A percentile compares a stretch with the other conserved stretches of the same genome.
Evolutionary conservation across 257 asterid species (phyloP).

Genomic region (Fraxinus excelsior): DNA sequence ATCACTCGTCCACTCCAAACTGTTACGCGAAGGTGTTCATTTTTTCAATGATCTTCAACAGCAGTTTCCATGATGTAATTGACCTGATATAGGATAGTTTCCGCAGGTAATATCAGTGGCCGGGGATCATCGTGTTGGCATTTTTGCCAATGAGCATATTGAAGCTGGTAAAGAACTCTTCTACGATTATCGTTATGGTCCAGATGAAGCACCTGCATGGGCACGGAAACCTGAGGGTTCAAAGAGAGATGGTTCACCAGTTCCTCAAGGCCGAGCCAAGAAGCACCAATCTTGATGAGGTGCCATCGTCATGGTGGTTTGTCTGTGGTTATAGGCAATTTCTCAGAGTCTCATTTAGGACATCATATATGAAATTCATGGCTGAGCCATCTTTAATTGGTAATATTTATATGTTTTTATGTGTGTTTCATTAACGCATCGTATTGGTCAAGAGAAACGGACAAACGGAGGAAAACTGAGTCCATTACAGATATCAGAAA

Average conservation of each 20-base stretch:
- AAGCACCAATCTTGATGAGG: conserved; percentile 80
- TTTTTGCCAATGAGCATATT: conserved; percentile 82
- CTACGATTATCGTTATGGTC: conserved; percentile 92
- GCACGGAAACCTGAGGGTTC: conserved; percentile 76
- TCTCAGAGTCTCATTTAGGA: neutral
- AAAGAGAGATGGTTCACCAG: conserved; percentile 60
- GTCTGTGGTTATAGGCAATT: conserved; percentile 5
- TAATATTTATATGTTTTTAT: neutral
- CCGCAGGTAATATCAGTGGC: conserved; percentile 84
- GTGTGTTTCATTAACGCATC: neutral
- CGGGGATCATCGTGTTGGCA: conserved; percentile 99
- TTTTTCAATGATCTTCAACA: conserved; percentile 8
- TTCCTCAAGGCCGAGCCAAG: conserved; percentile 76
- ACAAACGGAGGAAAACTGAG: neutral
- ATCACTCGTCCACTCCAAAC: conserved; percentile 92
- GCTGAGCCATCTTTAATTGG: neutral
- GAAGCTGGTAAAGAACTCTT: conserved; percentile 88
- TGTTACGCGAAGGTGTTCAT: conserved; percentile 88
- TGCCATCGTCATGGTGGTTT: neutral
- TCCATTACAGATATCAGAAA: neutral
- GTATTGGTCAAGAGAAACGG: neutral
- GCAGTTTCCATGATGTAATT: neutral
- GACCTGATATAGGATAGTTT: conserved; percentile 15
- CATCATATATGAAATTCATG: neutral
- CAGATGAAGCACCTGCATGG: conserved; percentile 91